Evolutionary conservation across 495 filamentous ascomycete species (phyloP), one percentile per base, ranked within the genome.

Genomic region (Margaritispora aquatica): DNA sequence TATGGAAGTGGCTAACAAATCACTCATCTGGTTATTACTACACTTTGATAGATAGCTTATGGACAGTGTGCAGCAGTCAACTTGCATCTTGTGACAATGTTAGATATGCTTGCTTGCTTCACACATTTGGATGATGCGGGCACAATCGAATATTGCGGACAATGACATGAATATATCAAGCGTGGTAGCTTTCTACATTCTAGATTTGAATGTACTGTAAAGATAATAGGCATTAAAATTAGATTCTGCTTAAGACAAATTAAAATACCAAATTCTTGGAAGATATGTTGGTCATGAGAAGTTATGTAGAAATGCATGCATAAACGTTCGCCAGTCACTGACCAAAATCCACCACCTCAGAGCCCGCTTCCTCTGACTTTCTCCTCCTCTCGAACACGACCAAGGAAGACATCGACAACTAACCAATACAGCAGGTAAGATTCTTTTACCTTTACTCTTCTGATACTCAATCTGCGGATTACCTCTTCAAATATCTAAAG

Each of bases 271-370:
- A 17, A 34, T 56, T 26, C 46, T 52, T 36, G 47, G 23, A 41
- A 63, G 51, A 60, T 59, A 57, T 60, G 55, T 65, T 53, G 54
- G 57, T 66, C 38, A 53, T 36, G 48, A 60, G 24, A 55, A 66
- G 47, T 63, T 63, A 63, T 63, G 64, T 66, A 56, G 48, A 62
- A 52, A 53, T 44, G 49, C 27, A 27, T 66, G 64, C 64, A 63
- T 66, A 63, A 67, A 61, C 48, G 41, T 66, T 55, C 61, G 48
- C 60, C 59, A 59, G 57, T 58, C 47, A 60, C 60, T 47, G 36
- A 52, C 51, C 49, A 50, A 57, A 52, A 47, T 58, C 56, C 62
- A 53, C 59, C 63, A 51, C 60, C 55, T 64, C 61, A 58, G 64
- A 63, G n/a, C n/a, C 63, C 55, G 52, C 61, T 49, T 60, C 59